Conservation (phyloP, 208 protist genomes). For the Trypanosoma platydactyli region DNA sequence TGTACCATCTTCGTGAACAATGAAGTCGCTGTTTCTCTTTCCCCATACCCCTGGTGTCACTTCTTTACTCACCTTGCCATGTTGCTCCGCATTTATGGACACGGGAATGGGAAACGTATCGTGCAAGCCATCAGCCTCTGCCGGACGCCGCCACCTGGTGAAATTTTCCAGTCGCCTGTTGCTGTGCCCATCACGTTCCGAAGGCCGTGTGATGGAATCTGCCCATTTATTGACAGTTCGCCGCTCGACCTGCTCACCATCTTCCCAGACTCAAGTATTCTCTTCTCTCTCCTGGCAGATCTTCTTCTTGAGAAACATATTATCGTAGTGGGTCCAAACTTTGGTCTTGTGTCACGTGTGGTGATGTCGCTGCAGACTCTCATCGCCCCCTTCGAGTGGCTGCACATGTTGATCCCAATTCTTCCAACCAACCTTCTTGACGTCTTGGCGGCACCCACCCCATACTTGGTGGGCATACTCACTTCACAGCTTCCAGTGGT, state of each 20-base stretch:
- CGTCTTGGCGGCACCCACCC: slow-evolving; percentile 72
- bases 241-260: slow-evolving; percentile 62
- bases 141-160: slow-evolving; percentile 66
- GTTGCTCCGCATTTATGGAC: slow-evolving; percentile 54
- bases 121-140: slow-evolving; percentile 47
- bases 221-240: slow-evolving; percentile 81
- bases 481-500: slow-evolving; percentile 64
- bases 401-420: slow-evolving; percentile 84
- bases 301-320: slow-evolving; percentile 77
- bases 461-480: slow-evolving; percentile 76
- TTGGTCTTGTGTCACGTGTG: slow-evolving; percentile 69
- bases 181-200: slow-evolving; percentile 48
- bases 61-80: slow-evolving; percentile 72
- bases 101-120: slow-evolving; percentile 37
- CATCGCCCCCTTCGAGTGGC: slow-evolving; percentile 83
- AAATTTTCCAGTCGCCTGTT: slow-evolving; percentile 45
- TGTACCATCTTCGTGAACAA: slow-evolving; percentile 63
- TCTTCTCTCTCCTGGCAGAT: slow-evolving; percentile 69
- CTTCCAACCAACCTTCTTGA: slow-evolving; percentile 60
- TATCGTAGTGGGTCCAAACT: slow-evolving; percentile 80
- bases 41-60: slow-evolving; percentile 79
- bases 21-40: slow-evolving; percentile 62
- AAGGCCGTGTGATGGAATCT: slow-evolving; percentile 75
- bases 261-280: slow-evolving; percentile 58
- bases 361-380: slow-evolving; percentile 83